Base-by-base conservation (phyloP, 768 basidiomycete species). In the Lyophyllum atratum region DNA sequence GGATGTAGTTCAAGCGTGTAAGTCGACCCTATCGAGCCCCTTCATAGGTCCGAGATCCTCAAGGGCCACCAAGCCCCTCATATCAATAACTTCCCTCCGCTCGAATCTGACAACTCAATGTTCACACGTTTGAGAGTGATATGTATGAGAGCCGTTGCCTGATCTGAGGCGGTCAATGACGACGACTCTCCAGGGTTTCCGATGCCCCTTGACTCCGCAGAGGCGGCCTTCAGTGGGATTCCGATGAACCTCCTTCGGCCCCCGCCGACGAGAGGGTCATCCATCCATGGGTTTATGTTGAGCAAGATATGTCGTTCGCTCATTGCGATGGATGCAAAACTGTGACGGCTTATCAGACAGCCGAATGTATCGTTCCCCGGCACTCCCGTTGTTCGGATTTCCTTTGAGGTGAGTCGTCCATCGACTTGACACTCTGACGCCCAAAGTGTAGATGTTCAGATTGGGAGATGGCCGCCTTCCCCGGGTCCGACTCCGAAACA, bases 71-170 rank as follows among this genome's bases (percentile, higher is more conserved):
- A 31, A 11, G 43, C 46, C 29, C 29, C 44, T 40, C 37, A 33
- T 33, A 11, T n/a, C 25, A 25, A 25, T 31, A n/a, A 17, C 12
- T 21, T 54, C 11, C 52, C 52, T 43, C 55, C 55, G 49, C 40
- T 55, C 25, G 7, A 48, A 39, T 49, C 22, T 49, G 40, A 19
- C 28, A 28, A 61, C 64, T 11, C n/a, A 11, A 11, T 12, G 6
- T 49, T 26, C 47, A 37, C n/a, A 12, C 10, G 4, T 3, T 46
- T 7, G 26, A 26, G n/a, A 39, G 10, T n/a, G 19, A 63, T 64
- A 15, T 51, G 64, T 45, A 59, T 60, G 47, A 49, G 58, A 34
- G 63, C 65, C 24, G 55, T 45, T 46, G 39, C 47, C 46, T 55
- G 48, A 57, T 56, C 59, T 42, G 10, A 31, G 45, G 28, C 45